These are phyloP conservation scores for Pleurotus citrinopileatus DNA, from an alignment of 768 basidiomycete genomes.

Conservation along the genomic window DNA sequence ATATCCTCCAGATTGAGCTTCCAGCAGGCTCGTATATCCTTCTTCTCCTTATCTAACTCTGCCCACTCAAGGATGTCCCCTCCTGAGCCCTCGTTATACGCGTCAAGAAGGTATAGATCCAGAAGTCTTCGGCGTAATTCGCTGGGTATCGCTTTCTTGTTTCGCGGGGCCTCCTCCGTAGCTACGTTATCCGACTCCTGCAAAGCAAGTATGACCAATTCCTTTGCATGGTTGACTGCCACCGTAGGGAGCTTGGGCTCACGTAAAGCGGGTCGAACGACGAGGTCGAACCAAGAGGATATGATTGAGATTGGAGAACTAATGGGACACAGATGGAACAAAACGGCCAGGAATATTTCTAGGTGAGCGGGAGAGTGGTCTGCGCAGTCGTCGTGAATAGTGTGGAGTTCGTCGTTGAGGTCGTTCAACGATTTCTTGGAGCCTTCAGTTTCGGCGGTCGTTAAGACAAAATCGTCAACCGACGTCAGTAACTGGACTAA, in stretches of 20 bases:
- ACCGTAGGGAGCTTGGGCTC: constrained; percentile 63
- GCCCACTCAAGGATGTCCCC: constrained; percentile 77
- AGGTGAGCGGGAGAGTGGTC: constrained; percentile 64
- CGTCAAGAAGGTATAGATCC: constrained; percentile 76
- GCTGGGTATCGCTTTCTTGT: constrained; percentile 13
- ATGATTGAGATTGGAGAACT: constrained; percentile 66
- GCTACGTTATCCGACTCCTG: constrained; percentile 41
- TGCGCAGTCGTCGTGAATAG: constrained; percentile 57
- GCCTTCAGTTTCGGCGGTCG: constrained; percentile 42
- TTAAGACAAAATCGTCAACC: constrained; percentile 54
- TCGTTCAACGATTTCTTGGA: constrained; percentile 31
- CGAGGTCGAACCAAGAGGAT: constrained; percentile 78
- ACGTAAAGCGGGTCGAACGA: constrained; percentile 74
- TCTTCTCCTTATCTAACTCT: constrained; percentile 57
- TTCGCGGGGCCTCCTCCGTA: constrained; percentile 41
- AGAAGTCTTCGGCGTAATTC: constrained; percentile 69
- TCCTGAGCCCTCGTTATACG: constrained; percentile 70
- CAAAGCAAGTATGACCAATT: constrained; percentile 64
- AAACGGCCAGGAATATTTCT: constrained; percentile 64
- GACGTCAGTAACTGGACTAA: constrained; percentile 44
- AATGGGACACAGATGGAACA: constrained; percentile 60
- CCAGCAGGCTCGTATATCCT: constrained; percentile 62
- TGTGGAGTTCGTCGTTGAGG: constrained; percentile 67
- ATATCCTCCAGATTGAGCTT: constrained; percentile 78
- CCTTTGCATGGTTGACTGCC: constrained; percentile 65